Base-by-base conservation (phyloP, 2,329 filamentous ascomycete genomes). In the Cadophora gregata region DNA sequence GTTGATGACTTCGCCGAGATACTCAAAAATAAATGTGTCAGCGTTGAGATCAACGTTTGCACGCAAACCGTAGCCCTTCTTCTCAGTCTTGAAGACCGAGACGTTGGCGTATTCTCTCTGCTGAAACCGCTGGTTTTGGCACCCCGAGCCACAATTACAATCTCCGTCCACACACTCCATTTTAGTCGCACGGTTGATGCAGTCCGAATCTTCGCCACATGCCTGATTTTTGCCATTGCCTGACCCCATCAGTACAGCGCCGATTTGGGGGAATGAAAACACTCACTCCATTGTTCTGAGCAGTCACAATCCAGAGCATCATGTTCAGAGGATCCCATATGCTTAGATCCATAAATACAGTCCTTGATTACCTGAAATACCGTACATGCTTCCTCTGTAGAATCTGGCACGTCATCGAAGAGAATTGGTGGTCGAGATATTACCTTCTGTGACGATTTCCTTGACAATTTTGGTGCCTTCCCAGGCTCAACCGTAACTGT, bases 1-100 rank as follows among this genome's bases (percentile, higher is more conserved):
- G 74, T 96, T 95, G 78, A 99, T 97, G 73, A 98, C 96, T 80
- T 99, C 96, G 74, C 96, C 96, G 74, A 99, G 95, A 79, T 99
- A 99, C 81, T 99, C 96, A 78, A 93, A 98, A 73, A 99, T 93
- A 77, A 99, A 97, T 77, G 97, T 93, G 77, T 97, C 89, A 25
- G 92, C 84, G 70, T 90, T 86, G 69, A 99, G 83, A 71, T 93
- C 85, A 51, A 83, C 81, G 79, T 98, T 90, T 64, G 94, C 88
- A 65, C 96, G 92, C 66, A 99, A 86, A 48, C 96, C 96, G 75
- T 91, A 98, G 48, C 96, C 96, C 79, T 99, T 99, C 83, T 98
- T 97, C 69, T 97, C 94, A 0, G 96, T 98, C 79, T 96, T 95
- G 84, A 99, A 96, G 75, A 99, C 95, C 1, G 93, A 91, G 67